These are phyloP conservation scores for Neopestalotiopsis sp. DNA, from an alignment of 2,329 filamentous ascomycete genomes.

Conservation along the genomic window DNA sequence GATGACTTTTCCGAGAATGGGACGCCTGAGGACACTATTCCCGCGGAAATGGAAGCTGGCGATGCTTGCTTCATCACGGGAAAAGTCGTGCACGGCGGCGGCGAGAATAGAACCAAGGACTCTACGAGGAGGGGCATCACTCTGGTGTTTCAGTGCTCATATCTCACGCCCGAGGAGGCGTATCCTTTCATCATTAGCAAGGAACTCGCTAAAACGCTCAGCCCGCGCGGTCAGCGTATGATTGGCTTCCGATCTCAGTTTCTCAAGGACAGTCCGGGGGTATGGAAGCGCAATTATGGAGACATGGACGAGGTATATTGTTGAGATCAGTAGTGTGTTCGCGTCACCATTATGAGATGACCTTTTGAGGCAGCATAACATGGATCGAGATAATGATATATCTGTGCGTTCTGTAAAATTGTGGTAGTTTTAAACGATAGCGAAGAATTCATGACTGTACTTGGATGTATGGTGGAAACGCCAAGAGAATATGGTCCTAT, in stretches of 20 bases:
- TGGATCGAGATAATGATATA: neutral
- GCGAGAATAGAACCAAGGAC: slow-evolving; percentile 33
- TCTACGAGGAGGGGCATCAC: slow-evolving; percentile 27
- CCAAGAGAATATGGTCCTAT: neutral
- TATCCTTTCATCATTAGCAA: slow-evolving; percentile 29
- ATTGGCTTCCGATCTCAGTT: slow-evolving; percentile 34
- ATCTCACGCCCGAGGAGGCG: slow-evolving; percentile 34
- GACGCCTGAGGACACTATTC: slow-evolving; percentile 23
- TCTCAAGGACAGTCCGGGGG: slow-evolving; percentile 30
- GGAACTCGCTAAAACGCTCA: slow-evolving; percentile 27
- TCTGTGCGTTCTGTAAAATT: no score
- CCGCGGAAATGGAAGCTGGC: slow-evolving; percentile 34
- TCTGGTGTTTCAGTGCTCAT: slow-evolving; percentile 31
- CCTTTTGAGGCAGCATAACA: neutral
- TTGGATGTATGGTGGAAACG: neutral
- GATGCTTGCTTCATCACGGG: slow-evolving; percentile 36
- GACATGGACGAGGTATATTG: slow-evolving; percentile 19
- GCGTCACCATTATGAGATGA: neutral
- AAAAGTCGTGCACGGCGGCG: slow-evolving; percentile 38
- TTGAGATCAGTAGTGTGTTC: neutral
- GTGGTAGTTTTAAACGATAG: no score
- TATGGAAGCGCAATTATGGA: slow-evolving; percentile 32
- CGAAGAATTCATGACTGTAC: neutral
- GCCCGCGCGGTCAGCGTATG: slow-evolving; percentile 29
- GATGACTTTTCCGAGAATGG: slow-evolving; percentile 27